These are phyloP conservation scores for Eleusine indica DNA, from an alignment of 176 grass and related monocot species.

Conservation along the genomic window DNA sequence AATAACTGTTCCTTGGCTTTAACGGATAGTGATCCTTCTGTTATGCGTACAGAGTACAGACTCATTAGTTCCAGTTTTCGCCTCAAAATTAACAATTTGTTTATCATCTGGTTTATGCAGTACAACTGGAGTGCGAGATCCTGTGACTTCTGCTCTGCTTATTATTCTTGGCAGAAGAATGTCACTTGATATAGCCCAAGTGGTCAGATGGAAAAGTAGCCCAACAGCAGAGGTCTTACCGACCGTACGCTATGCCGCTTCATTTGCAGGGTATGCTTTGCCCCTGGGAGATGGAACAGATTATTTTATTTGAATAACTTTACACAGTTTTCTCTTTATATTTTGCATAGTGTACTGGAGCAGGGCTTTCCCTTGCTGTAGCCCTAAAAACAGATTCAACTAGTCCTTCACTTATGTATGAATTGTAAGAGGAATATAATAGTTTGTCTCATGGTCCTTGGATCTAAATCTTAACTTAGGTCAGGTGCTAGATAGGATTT, in stretches of 20 bases:
- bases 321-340: neutral
- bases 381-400: neutral
- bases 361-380: neutral
- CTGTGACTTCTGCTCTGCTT: constrained; percentile 89
- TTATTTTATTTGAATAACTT: neutral
- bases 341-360: neutral
- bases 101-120: constrained; percentile 47
- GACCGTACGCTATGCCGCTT: constrained; percentile 81
- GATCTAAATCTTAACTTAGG: constrained; percentile 1
- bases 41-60: constrained; percentile 24
- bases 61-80: constrained; percentile 12
- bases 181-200: constrained; percentile 92
- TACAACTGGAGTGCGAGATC: constrained; percentile 85
- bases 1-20: neutral
- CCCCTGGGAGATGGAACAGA: constrained; percentile 15
- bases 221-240: constrained; percentile 68
- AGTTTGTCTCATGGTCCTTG: constrained; percentile 13
- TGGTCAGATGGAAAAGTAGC: constrained; percentile 90
- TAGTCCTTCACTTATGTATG: neutral
- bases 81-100: constrained; percentile 13
- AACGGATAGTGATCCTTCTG: neutral
- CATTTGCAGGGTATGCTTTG: constrained; percentile 83
- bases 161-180: constrained; percentile 89
- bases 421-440: constrained; percentile 4
- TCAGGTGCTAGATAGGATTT: constrained; percentile 19